Conservation (phyloP, 345 rosid genomes). For the Syzygium aqueum region DNA sequence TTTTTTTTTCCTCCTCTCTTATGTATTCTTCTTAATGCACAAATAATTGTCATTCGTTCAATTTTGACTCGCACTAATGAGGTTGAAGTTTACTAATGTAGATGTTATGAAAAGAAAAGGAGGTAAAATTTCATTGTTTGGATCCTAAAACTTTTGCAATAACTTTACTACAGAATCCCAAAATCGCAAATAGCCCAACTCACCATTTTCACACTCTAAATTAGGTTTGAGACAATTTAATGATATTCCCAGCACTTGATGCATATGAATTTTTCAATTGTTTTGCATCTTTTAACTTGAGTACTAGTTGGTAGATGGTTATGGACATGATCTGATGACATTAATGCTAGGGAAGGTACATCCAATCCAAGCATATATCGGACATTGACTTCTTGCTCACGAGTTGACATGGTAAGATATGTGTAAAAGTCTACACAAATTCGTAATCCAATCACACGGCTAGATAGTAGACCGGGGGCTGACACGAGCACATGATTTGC, state of each 20-base stretch:
- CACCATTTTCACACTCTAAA: background rate
- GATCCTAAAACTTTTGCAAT: background rate
- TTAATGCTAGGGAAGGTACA: background rate
- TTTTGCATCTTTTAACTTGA: background rate
- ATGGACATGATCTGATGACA: background rate
- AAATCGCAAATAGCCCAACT: background rate
- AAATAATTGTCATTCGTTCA: background rate
- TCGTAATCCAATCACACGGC: too few species aligned
- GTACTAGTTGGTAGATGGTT: background rate
- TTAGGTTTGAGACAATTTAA: background rate
- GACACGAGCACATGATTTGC: too few species aligned
- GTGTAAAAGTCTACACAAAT: background rate
- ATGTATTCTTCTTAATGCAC: background rate
- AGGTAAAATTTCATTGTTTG: background rate
- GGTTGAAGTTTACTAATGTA: background rate
- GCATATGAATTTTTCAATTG: background rate
- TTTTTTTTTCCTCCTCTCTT: background rate
- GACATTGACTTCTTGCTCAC: too few species aligned
- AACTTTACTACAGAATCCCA: background rate
- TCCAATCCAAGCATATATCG: background rate
- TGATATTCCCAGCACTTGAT: background rate
- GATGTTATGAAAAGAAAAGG: background rate
- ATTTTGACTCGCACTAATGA: background rate
- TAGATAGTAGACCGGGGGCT: too few species aligned
- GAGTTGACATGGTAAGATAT: background rate